These are phyloP conservation scores for Gnomoniopsis smithogilvyi DNA, from an alignment of 2,329 filamentous ascomycete species.

Conservation along the genomic window DNA sequence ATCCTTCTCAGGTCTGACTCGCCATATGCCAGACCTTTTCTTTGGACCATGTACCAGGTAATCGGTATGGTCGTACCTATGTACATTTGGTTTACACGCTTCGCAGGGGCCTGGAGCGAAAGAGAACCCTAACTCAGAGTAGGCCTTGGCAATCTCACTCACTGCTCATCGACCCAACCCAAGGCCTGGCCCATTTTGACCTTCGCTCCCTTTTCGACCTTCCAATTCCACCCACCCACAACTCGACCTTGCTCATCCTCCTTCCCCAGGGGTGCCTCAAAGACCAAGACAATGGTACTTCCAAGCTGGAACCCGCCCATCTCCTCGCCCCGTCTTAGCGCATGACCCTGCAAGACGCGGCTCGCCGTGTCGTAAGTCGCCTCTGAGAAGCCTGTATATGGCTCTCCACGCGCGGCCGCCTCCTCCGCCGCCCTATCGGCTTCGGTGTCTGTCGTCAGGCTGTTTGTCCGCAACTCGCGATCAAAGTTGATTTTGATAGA, in stretches of 20 bases:
- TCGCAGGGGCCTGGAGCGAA: too few relatives aligned
- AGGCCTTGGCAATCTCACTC: too few relatives aligned
- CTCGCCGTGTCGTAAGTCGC: conserved; percentile 83
- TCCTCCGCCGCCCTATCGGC: conserved; percentile 83
- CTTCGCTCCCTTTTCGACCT: conserved; percentile 79
- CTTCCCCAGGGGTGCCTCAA: conserved; percentile 80
- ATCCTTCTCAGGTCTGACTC: too few relatives aligned
- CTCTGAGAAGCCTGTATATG: conserved; percentile 88
- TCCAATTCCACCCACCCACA: conserved; percentile 75
- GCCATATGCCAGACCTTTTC: too few relatives aligned
- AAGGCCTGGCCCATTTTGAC: conserved; percentile 87
- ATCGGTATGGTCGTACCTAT: too few relatives aligned
- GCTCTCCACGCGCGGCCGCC: conserved; percentile 71
- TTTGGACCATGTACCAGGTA: too few relatives aligned
- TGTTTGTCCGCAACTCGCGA: conserved; percentile 88
- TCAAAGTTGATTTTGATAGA: conserved; percentile 98
- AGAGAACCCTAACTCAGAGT: too few relatives aligned
- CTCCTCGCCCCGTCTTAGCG: conserved; percentile 83
- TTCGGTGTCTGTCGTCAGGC: conserved; percentile 84
- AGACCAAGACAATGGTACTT: conserved; percentile 91
- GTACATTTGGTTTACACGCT: too few relatives aligned
- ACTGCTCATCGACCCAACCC: conserved; percentile 61
- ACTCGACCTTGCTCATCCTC: conserved; percentile 48
- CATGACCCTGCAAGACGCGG: conserved; percentile 74
- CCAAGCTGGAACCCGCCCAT: conserved; percentile 98